Conservation (phyloP, 805 yeast species). For the Ogataea philodendri region DNA sequence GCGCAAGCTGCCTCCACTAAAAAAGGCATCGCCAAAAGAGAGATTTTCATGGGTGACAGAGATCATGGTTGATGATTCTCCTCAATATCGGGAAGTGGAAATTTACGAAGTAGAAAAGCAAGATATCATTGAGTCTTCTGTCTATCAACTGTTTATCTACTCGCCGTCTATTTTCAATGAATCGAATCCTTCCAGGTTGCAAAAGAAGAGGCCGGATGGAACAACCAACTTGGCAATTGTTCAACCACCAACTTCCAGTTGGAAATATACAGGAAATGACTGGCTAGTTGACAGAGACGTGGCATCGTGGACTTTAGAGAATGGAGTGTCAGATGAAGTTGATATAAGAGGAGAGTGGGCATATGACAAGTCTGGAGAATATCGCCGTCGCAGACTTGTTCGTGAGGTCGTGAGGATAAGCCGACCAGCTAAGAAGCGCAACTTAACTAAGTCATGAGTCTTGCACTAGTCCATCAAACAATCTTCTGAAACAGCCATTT, state of each 20-base stretch:
- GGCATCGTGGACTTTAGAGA: constrained; percentile 47
- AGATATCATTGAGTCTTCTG: constrained; percentile 50
- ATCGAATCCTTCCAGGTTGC: constrained; percentile 42
- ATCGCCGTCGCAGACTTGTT: constrained; percentile 55
- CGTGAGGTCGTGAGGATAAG: constrained; percentile 52
- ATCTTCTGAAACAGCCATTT: constrained; percentile 45
- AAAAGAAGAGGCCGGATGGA: constrained; percentile 65
- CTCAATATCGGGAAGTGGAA: constrained; percentile 63
- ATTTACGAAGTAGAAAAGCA: constrained; percentile 72
- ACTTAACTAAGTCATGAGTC: constrained; percentile 10
- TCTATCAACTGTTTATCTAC: constrained; percentile 62
- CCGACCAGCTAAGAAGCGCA: constrained; percentile 22
- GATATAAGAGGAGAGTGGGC: constrained; percentile 47
- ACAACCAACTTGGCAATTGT: constrained; percentile 53
- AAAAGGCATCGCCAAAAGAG: constrained; percentile 1
- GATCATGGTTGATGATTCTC: constrained; percentile 68
- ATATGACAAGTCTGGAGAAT: constrained; percentile 45
- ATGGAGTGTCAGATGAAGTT: constrained; percentile 37
- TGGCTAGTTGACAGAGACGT: constrained; percentile 69
- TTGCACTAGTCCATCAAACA: constrained; percentile 54
- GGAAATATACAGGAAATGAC: constrained; percentile 62
- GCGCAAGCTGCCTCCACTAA: constrained; percentile 20
- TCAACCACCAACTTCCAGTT: constrained; percentile 58
- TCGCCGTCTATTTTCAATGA: constrained; percentile 55
- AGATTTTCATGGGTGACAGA: constrained; percentile 10